These are phyloP conservation scores for Scenedesmus sp. DNA, from an alignment of 163 green algal species.

Conservation along the genomic window DNA sequence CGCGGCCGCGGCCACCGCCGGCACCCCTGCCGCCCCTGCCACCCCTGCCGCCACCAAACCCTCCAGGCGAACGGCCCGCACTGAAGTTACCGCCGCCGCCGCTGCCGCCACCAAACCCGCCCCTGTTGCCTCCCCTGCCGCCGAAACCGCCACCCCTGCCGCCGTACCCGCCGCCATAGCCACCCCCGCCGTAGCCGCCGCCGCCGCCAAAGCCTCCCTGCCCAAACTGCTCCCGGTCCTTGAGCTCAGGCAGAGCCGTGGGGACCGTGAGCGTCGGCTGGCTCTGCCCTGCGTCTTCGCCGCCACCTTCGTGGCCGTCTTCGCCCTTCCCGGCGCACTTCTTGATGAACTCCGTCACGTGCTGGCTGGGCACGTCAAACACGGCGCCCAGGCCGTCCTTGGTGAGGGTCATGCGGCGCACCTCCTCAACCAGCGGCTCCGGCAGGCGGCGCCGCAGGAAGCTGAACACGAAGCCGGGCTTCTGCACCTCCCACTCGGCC, in stretches of 20 bases:
- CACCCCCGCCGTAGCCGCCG: slow-evolving; percentile 49
- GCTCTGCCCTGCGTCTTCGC: slow-evolving; percentile 28
- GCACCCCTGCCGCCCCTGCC: slow-evolving; percentile 16
- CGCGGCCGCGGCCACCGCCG: background rate
- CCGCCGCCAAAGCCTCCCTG: slow-evolving; percentile 36
- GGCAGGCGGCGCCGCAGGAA: slow-evolving; percentile 83
- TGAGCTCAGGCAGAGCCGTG: slow-evolving; percentile 72
- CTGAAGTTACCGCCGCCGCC: slow-evolving; percentile 35
- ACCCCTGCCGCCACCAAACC: background rate
- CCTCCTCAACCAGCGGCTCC: slow-evolving; percentile 81
- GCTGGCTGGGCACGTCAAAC: slow-evolving; percentile 91
- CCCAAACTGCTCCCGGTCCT: slow-evolving; percentile 49
- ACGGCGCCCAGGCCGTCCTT: slow-evolving; percentile 87
- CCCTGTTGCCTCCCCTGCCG: slow-evolving; percentile 31
- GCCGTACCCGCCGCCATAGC: slow-evolving; percentile 57
- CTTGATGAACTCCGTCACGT: slow-evolving; percentile 70
- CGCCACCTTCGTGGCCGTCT: slow-evolving; percentile 27
- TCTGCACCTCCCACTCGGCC: slow-evolving; percentile 50
- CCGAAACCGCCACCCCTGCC: slow-evolving; percentile 58
- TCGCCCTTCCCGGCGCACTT: slow-evolving; percentile 11
- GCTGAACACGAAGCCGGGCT: slow-evolving; percentile 78
- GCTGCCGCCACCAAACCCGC: slow-evolving; percentile 46
- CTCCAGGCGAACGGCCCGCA: background rate
- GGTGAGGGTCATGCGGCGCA: slow-evolving; percentile 89
- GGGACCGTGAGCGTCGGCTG: slow-evolving; percentile 60